Base-by-base conservation (phyloP, 306 rosid genomes). In the Cucurbita pepo region DNA sequence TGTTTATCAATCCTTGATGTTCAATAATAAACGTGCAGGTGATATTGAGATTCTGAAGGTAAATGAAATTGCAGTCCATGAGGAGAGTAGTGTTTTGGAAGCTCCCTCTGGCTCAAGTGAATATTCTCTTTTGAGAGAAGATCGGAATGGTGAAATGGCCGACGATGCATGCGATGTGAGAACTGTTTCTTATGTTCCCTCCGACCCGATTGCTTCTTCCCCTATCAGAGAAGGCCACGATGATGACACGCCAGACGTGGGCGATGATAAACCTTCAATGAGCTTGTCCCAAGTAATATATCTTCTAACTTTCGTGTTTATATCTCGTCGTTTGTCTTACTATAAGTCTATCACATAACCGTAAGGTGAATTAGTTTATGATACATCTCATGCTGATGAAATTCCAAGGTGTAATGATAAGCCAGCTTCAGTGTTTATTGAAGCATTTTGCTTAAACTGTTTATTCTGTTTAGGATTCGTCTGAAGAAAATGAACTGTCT, bases 261-360 rank as follows among this genome's bases (percentile, higher is more conserved):
- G 80, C 52, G 88, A 80, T 54, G 77, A 79, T 71, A 61, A 74
- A 40, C 63, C 64, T 76, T 80, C 80, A 9, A 80, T 82, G 77
- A 59, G 77, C 83, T 72, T 79, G 74, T 75, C 83, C 58, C 87
- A 81, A 88, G 97, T 95, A 57, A 72, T 72, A 58, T 76, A 36
- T 86, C 77, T 76, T 60, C 72, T 69, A 77, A 48, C 5, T 77
- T 7, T 36, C 40, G 40, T 36, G 38, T 52, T 22, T 50, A 4
- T 69, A 41, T 69, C 73, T 48, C 38, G 16, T 52, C 8, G 8
- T 69, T 11, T 69, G 25, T 25, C 58, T 34, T 50, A 8, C 58
- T 0, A 14, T 25, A 66, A 66, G 37, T 43, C 45, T 60, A 36
- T 61, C 48, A 10, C 41, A 18, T n/a, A 40, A 10, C 8, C 38